Percentiles rank a stretch among this genome's conserved stretches.
Evolutionary conservation across 768 basidiomycete species (phyloP).

Genomic region (Suillus subalutaceus): DNA sequence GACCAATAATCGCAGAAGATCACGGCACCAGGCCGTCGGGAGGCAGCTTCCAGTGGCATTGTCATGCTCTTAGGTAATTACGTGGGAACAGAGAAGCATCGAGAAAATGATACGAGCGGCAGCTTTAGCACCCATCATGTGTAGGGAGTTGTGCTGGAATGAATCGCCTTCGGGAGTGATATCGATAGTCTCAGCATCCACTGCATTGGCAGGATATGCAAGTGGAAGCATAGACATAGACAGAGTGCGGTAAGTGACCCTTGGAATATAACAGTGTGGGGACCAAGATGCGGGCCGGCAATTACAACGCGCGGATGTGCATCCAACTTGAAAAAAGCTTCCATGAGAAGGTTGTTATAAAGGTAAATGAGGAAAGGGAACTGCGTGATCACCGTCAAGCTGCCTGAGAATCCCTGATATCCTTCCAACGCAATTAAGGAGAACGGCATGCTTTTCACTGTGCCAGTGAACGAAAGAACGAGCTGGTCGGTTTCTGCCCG

Average conservation of each 20-base stretch:
- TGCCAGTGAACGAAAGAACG: not conserved
- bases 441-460: not conserved
- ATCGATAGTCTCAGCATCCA: not conserved
- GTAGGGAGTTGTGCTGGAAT: not conserved
- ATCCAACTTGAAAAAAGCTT: not conserved
- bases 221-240: not conserved
- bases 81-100: not conserved
- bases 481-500: not conserved
- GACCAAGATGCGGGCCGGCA: not conserved
- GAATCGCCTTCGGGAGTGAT: not conserved
- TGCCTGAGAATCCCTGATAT: too few species aligned
- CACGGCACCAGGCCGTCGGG: not conserved
- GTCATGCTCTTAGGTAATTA: not conserved
- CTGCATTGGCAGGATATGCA: not conserved
- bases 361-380: not conserved
- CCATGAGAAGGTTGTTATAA: not conserved
- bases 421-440: not conserved
- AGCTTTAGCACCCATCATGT: not conserved
- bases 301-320: too few species aligned
- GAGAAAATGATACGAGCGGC: not conserved
- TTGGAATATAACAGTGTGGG: not conserved
- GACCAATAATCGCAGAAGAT: not conserved
- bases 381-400: not conserved
- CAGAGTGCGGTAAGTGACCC: too few species aligned
- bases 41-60: not conserved